Conservation (phyloP, 148 eudicot genomes). For the Fagopyrum esculentum region DNA sequence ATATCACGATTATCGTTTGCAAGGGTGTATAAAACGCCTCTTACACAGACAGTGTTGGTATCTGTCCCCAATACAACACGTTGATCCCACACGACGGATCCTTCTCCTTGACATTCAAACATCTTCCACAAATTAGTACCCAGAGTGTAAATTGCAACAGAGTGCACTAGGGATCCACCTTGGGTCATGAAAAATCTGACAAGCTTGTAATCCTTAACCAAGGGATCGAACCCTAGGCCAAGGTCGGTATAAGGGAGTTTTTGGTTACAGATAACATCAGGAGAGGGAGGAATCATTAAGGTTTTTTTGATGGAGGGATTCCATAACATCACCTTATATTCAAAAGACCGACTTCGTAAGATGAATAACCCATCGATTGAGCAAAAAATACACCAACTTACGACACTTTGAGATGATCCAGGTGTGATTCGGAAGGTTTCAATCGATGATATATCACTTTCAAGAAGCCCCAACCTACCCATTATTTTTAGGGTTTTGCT, state of each 20-base stretch:
- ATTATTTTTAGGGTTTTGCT: background rate
- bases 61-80: background rate
- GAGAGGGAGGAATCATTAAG: background rate
- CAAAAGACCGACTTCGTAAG: too few species aligned
- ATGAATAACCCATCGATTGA: background rate
- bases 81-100: background rate
- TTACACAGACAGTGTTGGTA: background rate
- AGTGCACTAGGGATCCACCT: background rate
- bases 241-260: background rate
- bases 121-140: background rate
- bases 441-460: background rate
- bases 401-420: too few species aligned
- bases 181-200: background rate
- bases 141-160: background rate
- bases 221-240: conserved; percentile 5
- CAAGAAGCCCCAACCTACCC: background rate
- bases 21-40: background rate
- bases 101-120: background rate
- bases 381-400: background rate
- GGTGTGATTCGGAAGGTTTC: background rate
- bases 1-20: background rate
- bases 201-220: background rate
- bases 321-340: background rate
- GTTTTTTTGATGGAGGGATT: conserved; percentile 7
- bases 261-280: background rate